phyloP scores from a whole-genome alignment of 2,329 filamentous ascomycete species.

The Stagonosporopsis tanaceti region DNA sequence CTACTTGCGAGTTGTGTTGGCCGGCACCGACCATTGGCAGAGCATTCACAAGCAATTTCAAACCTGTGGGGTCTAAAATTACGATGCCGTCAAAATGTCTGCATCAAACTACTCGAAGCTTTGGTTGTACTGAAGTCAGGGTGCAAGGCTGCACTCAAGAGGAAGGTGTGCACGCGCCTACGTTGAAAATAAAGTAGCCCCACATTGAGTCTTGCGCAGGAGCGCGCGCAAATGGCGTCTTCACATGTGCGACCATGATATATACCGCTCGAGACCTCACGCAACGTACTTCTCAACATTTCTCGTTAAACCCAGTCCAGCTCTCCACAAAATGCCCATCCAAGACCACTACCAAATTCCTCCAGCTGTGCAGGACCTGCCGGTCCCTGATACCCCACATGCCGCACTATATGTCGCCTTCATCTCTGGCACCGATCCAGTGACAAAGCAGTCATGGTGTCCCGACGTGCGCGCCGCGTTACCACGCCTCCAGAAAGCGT shows the following conservation, averaged over 20 bases:
- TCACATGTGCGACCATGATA: neutral
- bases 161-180: neutral
- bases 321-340: slow-evolving; percentile 13
- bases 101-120: too few species aligned
- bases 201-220: neutral
- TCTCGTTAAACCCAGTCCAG: too few species aligned
- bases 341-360: slow-evolving; percentile 15
- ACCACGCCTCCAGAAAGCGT: slow-evolving; percentile 9
- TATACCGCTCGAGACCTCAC: neutral
- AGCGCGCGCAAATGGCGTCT: neutral
- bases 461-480: slow-evolving; percentile 24
- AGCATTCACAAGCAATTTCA: too few species aligned
- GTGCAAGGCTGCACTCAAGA: neutral
- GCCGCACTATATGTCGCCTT: slow-evolving; percentile 19
- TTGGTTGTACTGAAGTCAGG: neutral
- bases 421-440: slow-evolving; percentile 17
- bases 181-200: neutral
- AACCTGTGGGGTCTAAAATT: too few species aligned
- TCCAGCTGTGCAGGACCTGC: slow-evolving; percentile 10
- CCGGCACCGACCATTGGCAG: too few species aligned
- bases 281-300: too few species aligned
- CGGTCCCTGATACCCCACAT: neutral
- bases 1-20: too few species aligned
- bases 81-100: too few species aligned
- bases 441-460: slow-evolving; percentile 21